Conservation (phyloP, 345 rosid species). For the Camelina laxa region DNA sequence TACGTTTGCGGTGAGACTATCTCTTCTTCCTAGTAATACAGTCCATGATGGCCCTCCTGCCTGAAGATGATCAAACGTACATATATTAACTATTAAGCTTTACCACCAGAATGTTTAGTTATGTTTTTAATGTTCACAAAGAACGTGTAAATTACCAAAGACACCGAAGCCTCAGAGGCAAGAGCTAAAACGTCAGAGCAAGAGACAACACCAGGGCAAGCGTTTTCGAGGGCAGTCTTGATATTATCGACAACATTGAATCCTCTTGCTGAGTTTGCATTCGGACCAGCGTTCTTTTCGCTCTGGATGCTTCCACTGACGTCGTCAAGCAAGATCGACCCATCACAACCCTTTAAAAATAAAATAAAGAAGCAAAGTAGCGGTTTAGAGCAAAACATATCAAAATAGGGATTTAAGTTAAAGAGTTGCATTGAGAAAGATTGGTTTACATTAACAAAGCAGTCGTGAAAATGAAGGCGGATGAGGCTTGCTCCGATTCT, state of each 20-base stretch:
- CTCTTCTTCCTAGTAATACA: slow-evolving; percentile 45
- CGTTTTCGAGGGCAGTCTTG: slow-evolving; percentile 65
- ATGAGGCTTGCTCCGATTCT: slow-evolving; percentile 78
- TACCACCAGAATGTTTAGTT: background rate
- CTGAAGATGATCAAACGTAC: slow-evolving; percentile 32
- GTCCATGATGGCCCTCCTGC: slow-evolving; percentile 49
- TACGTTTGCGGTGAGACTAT: slow-evolving; percentile 42
- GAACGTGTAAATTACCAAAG: slow-evolving; percentile 49
- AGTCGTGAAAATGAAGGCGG: slow-evolving; percentile 89
- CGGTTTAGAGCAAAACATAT: background rate
- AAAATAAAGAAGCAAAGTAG: background rate
- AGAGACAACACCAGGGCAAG: slow-evolving; percentile 76
- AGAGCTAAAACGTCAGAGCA: slow-evolving; percentile 81
- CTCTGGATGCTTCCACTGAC: slow-evolving; percentile 54
- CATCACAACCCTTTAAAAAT: slow-evolving; percentile 74
- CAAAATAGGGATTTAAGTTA: background rate
- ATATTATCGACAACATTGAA: slow-evolving; percentile 71
- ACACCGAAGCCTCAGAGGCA: slow-evolving; percentile 68
- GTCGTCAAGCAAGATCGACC: slow-evolving; percentile 62
- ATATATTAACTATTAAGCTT: background rate
- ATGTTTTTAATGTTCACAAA: background rate
- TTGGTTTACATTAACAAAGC: slow-evolving; percentile 66
- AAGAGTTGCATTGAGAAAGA: background rate
- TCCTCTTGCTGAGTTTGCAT: slow-evolving; percentile 60
- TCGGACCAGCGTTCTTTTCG: slow-evolving; percentile 64